These are phyloP conservation scores for Fusarium sacchari DNA, from an alignment of 2,329 filamentous ascomycete genomes.

Conservation along the genomic window DNA sequence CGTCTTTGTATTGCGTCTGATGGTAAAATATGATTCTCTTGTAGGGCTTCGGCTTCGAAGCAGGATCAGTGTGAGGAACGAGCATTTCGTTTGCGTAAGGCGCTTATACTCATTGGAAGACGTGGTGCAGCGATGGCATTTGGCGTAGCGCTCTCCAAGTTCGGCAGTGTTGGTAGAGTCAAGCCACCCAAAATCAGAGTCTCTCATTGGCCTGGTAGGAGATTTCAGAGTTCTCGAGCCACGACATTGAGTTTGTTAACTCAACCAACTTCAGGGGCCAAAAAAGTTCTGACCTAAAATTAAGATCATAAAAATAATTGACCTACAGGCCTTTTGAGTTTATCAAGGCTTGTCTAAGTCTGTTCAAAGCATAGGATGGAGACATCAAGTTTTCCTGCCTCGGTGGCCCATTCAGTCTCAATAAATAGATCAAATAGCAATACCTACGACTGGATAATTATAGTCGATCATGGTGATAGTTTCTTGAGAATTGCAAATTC, in stretches of 20 bases:
- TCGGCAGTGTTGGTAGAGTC: background rate
- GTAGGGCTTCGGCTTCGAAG: background rate
- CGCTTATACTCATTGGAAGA: conserved; percentile 1
- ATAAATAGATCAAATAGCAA: background rate
- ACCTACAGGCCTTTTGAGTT: background rate
- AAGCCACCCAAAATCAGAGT: background rate
- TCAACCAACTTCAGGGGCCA: too few relatives aligned
- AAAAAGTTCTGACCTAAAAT: too few relatives aligned
- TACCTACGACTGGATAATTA: too few relatives aligned
- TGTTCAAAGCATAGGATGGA: background rate
- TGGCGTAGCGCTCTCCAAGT: background rate
- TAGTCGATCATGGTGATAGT: background rate
- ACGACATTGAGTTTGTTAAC: background rate
- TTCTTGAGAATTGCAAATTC: accelerated
- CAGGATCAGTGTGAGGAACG: background rate
- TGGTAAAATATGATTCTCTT: conserved; percentile 60
- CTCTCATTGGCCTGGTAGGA: background rate
- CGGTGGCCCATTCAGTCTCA: background rate
- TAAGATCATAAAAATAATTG: too few relatives aligned
- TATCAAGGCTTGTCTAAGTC: background rate
- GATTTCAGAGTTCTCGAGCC: background rate
- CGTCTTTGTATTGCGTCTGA: conserved; percentile 57
- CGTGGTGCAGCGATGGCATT: background rate
- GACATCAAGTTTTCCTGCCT: background rate
- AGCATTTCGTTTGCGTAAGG: conserved; percentile 3